Conservation (phyloP, 768 basidiomycete species). For the Heimioporus sp. region DNA sequence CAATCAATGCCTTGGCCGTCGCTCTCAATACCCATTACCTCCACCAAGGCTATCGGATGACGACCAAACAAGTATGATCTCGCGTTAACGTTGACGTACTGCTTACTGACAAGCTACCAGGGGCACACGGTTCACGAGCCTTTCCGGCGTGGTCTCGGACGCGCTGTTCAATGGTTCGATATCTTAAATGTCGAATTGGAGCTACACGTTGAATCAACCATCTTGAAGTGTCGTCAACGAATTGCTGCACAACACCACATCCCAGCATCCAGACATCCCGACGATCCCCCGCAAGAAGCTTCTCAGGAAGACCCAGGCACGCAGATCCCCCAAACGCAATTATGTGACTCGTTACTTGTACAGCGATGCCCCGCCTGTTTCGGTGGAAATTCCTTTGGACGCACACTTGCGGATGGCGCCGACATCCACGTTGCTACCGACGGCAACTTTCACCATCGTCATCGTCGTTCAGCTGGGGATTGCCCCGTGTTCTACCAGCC, state of each 20-base stretch:
- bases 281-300: neutral
- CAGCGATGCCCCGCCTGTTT: constrained; percentile 34
- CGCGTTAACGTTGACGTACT: no score
- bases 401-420: constrained; percentile 18
- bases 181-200: constrained; percentile 17
- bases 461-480: neutral
- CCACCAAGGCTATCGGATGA: constrained; percentile 14
- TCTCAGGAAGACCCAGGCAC: no score
- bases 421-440: constrained; percentile 34
- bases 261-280: no score
- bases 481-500: neutral
- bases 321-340: neutral
- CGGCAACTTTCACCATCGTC: constrained; percentile 1
- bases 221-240: no score
- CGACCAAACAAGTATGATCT: no score
- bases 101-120: constrained; percentile 16
- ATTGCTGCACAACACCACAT: no score
- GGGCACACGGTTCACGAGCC: constrained; percentile 25
- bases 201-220: no score
- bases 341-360: neutral
- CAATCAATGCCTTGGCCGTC: constrained; percentile 8
- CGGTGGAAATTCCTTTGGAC: constrained; percentile 12
- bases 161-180: constrained; percentile 32
- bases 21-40: neutral
- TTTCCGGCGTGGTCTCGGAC: constrained; percentile 25